These are phyloP conservation scores for Dendrocalamus sinicus DNA, from an alignment of 176 grass and related monocot genomes.

Conservation along the genomic window DNA sequence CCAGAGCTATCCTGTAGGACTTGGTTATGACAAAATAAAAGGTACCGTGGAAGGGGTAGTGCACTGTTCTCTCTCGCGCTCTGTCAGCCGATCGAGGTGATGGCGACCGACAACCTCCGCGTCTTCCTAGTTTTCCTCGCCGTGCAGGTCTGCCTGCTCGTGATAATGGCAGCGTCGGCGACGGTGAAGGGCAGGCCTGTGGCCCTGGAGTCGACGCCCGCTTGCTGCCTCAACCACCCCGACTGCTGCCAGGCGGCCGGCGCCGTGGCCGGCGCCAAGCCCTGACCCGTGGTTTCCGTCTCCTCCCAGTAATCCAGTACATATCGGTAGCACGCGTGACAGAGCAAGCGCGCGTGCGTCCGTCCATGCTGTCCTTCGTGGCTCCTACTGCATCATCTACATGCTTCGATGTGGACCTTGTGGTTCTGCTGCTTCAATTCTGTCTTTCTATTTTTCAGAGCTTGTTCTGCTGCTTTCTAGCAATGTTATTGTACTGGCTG, in stretches of 20 bases:
- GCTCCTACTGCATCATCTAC: neutral
- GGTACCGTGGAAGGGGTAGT: neutral
- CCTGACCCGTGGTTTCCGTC: neutral
- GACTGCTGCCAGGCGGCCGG: constrained; percentile 27
- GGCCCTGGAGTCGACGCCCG: neutral
- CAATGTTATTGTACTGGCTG: neutral
- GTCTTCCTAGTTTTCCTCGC: constrained; percentile 24
- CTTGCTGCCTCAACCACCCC: constrained; percentile 36
- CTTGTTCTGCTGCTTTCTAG: neutral
- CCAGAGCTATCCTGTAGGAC: neutral
- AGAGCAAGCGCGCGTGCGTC: no score
- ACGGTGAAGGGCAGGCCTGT: constrained; percentile 25
- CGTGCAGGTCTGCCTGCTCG: constrained; percentile 33
- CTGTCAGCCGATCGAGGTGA: neutral
- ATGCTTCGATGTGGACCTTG: neutral
- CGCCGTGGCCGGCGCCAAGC: neutral
- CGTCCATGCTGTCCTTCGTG: neutral
- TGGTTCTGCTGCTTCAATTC: neutral
- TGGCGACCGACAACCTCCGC: neutral
- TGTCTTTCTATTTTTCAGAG: neutral
- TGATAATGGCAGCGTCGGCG: constrained; percentile 25
- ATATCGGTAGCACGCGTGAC: neutral
- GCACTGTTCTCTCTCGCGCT: neutral
- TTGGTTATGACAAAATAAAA: neutral
- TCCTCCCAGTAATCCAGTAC: neutral